Evolutionary conservation across 2,329 filamentous ascomycete species (phyloP).

Genomic region (Aureobasidium sp.): DNA sequence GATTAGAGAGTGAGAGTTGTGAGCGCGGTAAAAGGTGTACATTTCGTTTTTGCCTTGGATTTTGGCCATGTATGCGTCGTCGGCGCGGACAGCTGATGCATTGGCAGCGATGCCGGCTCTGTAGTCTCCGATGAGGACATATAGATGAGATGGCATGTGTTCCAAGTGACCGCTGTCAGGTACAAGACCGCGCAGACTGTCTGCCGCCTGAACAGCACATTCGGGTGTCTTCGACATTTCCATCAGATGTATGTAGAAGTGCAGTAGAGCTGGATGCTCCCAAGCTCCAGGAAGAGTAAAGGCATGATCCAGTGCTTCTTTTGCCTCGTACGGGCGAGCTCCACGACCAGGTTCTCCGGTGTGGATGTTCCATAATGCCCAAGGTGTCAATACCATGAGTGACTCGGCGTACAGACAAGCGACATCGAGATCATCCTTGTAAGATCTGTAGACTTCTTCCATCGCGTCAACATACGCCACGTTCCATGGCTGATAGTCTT

Average conservation of each 20-base stretch:
- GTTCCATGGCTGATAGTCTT: conserved; percentile 55
- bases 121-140: conserved; percentile 79
- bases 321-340: conserved; percentile 65
- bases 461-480: conserved; percentile 68
- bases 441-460: conserved; percentile 58
- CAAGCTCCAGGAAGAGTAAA: conserved; percentile 56
- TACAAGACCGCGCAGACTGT: conserved; percentile 69
- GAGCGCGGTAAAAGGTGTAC: conserved; percentile 79
- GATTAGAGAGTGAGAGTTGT: conserved; percentile 79
- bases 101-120: conserved; percentile 72
- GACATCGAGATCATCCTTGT: conserved; percentile 67
- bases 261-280: conserved; percentile 74
- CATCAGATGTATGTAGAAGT: conserved; percentile 82
- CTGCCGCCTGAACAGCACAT: conserved; percentile 64
- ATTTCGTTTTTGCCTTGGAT: conserved; percentile 73
- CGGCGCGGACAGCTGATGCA: conserved; percentile 69
- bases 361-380: conserved; percentile 68
- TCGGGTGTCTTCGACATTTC: conserved; percentile 79
- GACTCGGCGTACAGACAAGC: conserved; percentile 69
- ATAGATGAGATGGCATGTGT: conserved; percentile 83
- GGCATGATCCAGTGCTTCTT: conserved; percentile 64
- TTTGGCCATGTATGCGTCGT: conserved; percentile 69
- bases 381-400: conserved; percentile 71
- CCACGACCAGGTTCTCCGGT: conserved; percentile 63
- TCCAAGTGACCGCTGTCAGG: conserved; percentile 76